Base-by-base conservation (phyloP, 352 stramenopile species). In the Globisporangium parvum region DNA sequence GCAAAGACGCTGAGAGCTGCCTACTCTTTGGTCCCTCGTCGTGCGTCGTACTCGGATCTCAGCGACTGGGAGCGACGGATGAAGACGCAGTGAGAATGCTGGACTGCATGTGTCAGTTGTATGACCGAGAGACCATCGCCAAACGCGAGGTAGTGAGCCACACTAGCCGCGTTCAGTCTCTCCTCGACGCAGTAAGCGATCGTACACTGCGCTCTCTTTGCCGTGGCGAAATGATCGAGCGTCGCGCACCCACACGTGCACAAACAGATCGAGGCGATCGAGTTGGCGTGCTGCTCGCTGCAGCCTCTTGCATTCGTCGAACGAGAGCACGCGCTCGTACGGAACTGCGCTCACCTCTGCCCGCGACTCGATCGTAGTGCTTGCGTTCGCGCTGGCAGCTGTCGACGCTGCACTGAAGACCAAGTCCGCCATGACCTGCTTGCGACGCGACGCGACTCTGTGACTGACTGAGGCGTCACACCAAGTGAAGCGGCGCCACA, bases 241-340 rank as follows among this genome's bases (percentile, higher is more conserved):
- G 45, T 89, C 79, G 8, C 64, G 72, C 1, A 89, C 71, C 79
- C 76, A 89, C 4, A 89, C 48, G 46, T 81, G 73, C 35, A 85
- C 60, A n/a, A 73, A 49, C 6, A 59, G 54, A 26, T 76, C 67
- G 20, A 88, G 55, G 3, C 47, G 53, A 24, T 47, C 55, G 6
- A 80, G 59, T 28, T 62, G 66, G 33, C 41, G 59, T 0, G 33
- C 20, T 20, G 75, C 62, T n/a, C 47, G 65, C 41, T 69, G 52
- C 2, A 87, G 51, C 46, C 69, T 71, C 6, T 60, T 66, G 26
- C 74, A 78, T 33, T 85, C 71, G 44, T 56, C 45, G 2, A 72
- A 57, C 18, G 52, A 64, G 17, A 89, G 62, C 20, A 75, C 51
- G 12, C 76, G 67, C 47, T 84, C 76, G 49, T 80, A 85, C 14